phyloP scores from a whole-genome alignment of 2,329 filamentous ascomycete species.

The Aspergillus sclerotialis region DNA sequence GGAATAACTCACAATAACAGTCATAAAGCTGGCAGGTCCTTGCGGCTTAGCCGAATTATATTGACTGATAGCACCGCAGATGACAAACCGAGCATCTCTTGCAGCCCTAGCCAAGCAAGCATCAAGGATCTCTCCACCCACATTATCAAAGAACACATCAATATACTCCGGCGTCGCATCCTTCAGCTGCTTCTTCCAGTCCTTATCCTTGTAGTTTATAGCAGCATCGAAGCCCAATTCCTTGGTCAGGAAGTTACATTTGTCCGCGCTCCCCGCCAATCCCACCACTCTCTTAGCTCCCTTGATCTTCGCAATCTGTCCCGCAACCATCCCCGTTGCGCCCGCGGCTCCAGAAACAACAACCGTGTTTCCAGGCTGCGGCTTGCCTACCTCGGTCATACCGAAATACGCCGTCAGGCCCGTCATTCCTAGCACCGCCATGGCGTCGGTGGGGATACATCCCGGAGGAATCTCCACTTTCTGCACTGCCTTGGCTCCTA shows the following conservation, averaged over 20 bases:
- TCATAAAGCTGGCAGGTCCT: constrained; percentile 48
- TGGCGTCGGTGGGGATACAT: constrained; percentile 51
- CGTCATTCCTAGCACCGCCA: constrained; percentile 59
- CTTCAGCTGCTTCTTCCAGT: constrained; percentile 55
- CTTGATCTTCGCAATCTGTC: constrained; percentile 70
- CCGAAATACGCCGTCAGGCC: constrained; percentile 73
- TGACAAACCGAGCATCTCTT: constrained; percentile 57
- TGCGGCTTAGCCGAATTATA: constrained; percentile 55
- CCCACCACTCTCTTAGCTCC: constrained; percentile 57
- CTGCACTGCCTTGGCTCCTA: constrained; percentile 46
- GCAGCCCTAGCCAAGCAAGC: constrained; percentile 59
- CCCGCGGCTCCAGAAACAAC: constrained; percentile 73
- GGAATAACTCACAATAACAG: constrained; percentile 27
- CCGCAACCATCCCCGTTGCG: constrained; percentile 68
- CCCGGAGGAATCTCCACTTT: constrained; percentile 39
- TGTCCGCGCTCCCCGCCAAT: constrained; percentile 59
- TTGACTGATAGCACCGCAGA: constrained; percentile 64
- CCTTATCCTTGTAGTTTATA: constrained; percentile 61
- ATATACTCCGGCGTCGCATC: constrained; percentile 54
- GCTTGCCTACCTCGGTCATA: constrained; percentile 60
- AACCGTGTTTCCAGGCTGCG: constrained; percentile 64
- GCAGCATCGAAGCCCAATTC: constrained; percentile 62
- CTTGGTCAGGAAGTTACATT: constrained; percentile 58
- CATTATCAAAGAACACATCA: constrained; percentile 69
- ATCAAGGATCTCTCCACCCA: constrained; percentile 65